These are phyloP conservation scores for Akanthomyces muscarius DNA, from an alignment of 2,329 filamentous ascomycete genomes.

Conservation along the genomic window DNA sequence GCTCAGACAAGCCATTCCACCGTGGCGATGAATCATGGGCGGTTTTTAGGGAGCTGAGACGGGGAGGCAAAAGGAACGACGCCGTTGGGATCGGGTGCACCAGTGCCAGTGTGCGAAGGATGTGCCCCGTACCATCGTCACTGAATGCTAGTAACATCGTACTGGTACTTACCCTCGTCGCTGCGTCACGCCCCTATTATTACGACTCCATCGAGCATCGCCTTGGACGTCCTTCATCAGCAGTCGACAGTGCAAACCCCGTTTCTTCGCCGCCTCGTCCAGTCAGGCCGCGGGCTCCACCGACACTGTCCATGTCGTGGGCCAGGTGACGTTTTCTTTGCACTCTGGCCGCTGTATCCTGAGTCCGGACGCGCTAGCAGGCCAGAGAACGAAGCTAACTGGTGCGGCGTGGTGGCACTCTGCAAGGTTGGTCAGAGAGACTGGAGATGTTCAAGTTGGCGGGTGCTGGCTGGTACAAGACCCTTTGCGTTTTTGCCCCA, in stretches of 20 bases:
- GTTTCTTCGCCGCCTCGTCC: background rate
- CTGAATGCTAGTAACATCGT: background rate
- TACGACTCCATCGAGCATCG: background rate
- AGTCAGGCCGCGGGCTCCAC: background rate
- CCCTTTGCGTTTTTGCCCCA: slow-evolving; percentile 1
- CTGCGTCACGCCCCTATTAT: background rate
- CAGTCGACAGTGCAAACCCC: background rate
- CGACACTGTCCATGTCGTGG: background rate
- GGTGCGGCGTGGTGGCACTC: background rate
- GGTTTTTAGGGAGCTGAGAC: slow-evolving; percentile 6
- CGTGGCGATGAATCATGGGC: slow-evolving; percentile 11
- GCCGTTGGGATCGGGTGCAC: background rate
- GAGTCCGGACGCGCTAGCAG: background rate
- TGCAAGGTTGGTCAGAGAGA: background rate
- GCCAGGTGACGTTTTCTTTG: slow-evolving; percentile 13
- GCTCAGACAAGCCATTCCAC: slow-evolving; percentile 8
- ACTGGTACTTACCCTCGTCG: background rate
- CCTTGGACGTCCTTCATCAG: background rate
- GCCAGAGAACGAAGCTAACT: background rate
- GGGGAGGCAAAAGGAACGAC: background rate
- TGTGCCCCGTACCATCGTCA: background rate
- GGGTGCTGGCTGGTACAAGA: background rate
- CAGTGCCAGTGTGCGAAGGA: background rate
- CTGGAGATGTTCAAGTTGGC: too few species aligned
- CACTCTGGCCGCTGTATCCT: background rate